phyloP scores from a whole-genome alignment of 192 early-diverging fungal species.

The Linderina pennispora region DNA sequence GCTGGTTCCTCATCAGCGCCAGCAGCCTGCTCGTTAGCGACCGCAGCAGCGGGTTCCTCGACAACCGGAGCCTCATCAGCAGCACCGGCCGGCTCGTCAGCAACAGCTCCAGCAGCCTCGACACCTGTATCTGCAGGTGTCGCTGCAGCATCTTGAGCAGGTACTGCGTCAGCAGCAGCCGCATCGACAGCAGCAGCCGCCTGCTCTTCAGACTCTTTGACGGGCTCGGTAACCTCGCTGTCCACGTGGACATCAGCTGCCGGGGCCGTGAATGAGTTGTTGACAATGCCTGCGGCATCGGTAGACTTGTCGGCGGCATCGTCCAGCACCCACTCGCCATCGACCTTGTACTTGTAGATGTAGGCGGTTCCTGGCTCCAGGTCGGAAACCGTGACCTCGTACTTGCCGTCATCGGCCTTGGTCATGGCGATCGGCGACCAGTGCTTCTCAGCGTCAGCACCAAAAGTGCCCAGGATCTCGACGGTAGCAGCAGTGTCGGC shows the following conservation, averaged over 20 bases:
- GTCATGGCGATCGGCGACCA: constrained; percentile 32
- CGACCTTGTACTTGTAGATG: constrained; percentile 38
- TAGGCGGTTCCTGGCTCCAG: constrained; percentile 9
- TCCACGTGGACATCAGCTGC: not conserved
- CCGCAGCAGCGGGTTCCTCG: constrained; percentile 2
- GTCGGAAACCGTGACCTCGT: constrained; percentile 16
- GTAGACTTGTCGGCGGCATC: constrained; percentile 12
- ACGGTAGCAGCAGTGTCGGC: constrained; percentile 10
- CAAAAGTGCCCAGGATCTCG: constrained; percentile 42
- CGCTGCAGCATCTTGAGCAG: constrained; percentile 6
- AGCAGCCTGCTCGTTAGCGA: not conserved
- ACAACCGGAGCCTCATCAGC: not conserved
- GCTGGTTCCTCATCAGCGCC: not conserved
- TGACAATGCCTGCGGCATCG: constrained; percentile 28
- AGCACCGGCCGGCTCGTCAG: constrained; percentile 1
- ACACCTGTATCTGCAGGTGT: constrained; percentile 4
- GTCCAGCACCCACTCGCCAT: constrained; percentile 39
- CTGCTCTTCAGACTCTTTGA: not conserved
- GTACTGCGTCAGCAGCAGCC: constrained; percentile 1
- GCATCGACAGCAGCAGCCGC: not conserved
- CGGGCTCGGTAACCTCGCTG: not conserved
- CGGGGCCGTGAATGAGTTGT: constrained; percentile 14
- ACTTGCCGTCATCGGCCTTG: constrained; percentile 9
- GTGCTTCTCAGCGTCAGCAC: constrained; percentile 8
- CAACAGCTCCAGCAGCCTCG: constrained; percentile 2